Evolutionary conservation across 768 basidiomycete genomes (phyloP).

Genomic region (Suillus fuscotomentosus): DNA sequence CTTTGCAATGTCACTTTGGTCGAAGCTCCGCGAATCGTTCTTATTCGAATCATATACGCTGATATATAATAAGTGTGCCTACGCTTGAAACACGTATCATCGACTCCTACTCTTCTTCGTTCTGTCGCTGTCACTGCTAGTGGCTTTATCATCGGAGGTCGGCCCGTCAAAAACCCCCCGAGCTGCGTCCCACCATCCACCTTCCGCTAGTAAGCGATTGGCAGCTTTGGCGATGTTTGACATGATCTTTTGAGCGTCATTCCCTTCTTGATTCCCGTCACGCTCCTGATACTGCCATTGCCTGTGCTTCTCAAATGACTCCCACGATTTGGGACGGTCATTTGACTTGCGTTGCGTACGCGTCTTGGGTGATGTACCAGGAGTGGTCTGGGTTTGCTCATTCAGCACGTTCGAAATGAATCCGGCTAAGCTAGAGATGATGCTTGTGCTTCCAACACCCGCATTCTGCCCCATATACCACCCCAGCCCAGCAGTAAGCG

Average conservation of each 20-base stretch:
- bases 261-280: slow-evolving; percentile 21
- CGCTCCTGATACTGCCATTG: slow-evolving; percentile 52
- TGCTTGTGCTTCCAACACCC: slow-evolving; percentile 29
- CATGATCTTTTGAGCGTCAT: slow-evolving; percentile 45
- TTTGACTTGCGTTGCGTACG: slow-evolving; percentile 14
- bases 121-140: slow-evolving; percentile 6
- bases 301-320: slow-evolving; percentile 59
- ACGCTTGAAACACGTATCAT: slow-evolving; percentile 9
- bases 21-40: slow-evolving; percentile 5
- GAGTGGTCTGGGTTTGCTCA: slow-evolving; percentile 31
- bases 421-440: slow-evolving; percentile 40
- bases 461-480: slow-evolving; percentile 50
- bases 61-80: slow-evolving; percentile 6
- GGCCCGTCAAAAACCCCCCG: slow-evolving; percentile 25
- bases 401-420: slow-evolving; percentile 43
- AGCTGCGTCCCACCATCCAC: slow-evolving; percentile 39
- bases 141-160: slow-evolving; percentile 10
- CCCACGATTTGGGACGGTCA: slow-evolving; percentile 54
- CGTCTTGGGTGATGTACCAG: slow-evolving; percentile 19
- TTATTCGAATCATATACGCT: background rate
- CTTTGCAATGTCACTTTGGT: background rate
- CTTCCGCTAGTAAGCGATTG: slow-evolving; percentile 29
- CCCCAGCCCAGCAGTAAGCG: slow-evolving; percentile 51
- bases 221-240: slow-evolving; percentile 39
- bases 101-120: slow-evolving; percentile 13